Evolutionary conservation across 2,329 filamentous ascomycete genomes (phyloP).

Genomic region (Aspergillus proliferans): DNA sequence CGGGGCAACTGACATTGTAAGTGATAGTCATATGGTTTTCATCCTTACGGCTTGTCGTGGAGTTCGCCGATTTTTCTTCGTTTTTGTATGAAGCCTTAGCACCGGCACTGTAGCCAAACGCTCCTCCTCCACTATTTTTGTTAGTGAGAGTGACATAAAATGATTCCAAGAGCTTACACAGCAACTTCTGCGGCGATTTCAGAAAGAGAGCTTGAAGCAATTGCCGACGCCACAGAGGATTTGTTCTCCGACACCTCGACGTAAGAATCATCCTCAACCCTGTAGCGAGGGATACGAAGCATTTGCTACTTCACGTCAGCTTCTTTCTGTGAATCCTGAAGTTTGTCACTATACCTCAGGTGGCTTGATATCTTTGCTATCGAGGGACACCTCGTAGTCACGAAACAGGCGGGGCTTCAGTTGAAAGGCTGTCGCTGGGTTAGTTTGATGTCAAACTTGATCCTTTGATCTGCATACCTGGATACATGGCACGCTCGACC

Average conservation of each 20-base stretch:
- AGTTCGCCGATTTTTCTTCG: neutral
- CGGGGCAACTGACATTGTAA: constrained; percentile 1
- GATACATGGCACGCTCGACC: neutral
- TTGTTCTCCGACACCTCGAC: neutral
- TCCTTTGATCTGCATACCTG: neutral
- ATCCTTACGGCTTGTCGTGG: neutral
- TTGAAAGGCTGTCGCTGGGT: neutral
- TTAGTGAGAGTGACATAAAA: neutral
- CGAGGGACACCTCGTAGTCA: neutral
- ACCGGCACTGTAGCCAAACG: neutral
- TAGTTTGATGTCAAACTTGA: neutral
- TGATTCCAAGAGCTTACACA: neutral
- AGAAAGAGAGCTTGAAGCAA: neutral
- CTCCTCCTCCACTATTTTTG: neutral
- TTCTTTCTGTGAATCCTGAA: neutral
- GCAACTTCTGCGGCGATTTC: neutral
- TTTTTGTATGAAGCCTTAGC: neutral
- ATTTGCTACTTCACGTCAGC: neutral
- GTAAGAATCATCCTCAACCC: neutral
- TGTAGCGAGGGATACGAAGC: neutral
- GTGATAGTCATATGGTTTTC: constrained; percentile 3
- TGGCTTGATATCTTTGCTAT: neutral
- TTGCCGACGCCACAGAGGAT: neutral
- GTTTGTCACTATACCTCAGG: neutral
- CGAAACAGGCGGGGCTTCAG: neutral